Evolutionary conservation across 306 rosid species (phyloP), one percentile per base, ranked within the genome.

Genomic region (Lathyrus tuberosus): DNA sequence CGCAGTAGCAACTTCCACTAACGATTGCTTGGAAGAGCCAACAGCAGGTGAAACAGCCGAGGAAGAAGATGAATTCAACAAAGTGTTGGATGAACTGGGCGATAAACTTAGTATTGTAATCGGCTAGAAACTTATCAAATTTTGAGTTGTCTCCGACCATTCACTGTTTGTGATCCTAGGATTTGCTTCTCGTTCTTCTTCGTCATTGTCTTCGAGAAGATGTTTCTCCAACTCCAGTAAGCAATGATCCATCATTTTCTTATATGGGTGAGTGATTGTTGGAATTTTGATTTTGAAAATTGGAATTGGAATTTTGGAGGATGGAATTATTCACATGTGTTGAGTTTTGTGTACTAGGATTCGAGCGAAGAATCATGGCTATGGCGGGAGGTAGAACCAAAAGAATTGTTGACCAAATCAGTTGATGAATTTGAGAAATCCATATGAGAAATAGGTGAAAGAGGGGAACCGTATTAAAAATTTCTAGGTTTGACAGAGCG

Each of bases 101-200:
- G 98, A 92, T 2, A 96, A 86, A 59, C 44, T 59, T 0, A 79
- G 96, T 10, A 86, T 89, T 76, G 75, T 96, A 0, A 12, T 43
- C 20, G 44, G 60, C n/a, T 22, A n/a, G 8, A 52, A 52, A 4
- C n/a, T 70, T 22, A 89, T 89, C 63, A 94, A 87, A 22, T 84
- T 88, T 86, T 88, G 93, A 12, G 85, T 85, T 2, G 96, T 85
- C 57, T 92, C 95, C 1, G 97, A 84, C 97, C 97, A 94, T 56
- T 79, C 92, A 67, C 74, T 87, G 14, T 56, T n/a, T n/a, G n/a
- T n/a, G n/a, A n/a, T n/a, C n/a, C n/a, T n/a, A n/a, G n/a, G n/a
- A n/a, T n/a, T n/a, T n/a, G n/a, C n/a, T n/a, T n/a, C n/a, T n/a
- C n/a, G n/a, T n/a, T n/a, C n/a, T n/a, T n/a, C n/a, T n/a, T n/a